phyloP scores from a whole-genome alignment of 2,329 filamentous ascomycete species.

The Calonectria henricotiae region DNA sequence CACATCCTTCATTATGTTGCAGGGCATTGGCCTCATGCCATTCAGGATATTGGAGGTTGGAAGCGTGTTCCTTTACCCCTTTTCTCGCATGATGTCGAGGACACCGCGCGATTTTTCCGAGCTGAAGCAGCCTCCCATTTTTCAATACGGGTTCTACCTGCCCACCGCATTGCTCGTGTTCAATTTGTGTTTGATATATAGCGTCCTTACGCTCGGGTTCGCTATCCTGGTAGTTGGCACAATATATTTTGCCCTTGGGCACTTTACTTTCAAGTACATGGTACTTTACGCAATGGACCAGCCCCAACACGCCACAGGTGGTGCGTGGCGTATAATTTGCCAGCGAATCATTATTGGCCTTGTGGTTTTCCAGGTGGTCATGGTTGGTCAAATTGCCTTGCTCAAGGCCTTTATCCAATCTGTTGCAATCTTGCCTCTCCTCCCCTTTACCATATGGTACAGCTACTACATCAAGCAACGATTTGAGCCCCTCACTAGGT shows the following conservation, averaged over 20 bases:
- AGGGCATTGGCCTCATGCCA: slow-evolving; percentile 93
- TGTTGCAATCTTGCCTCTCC: slow-evolving; percentile 81
- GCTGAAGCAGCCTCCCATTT: slow-evolving; percentile 85
- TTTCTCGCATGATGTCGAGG: slow-evolving; percentile 83
- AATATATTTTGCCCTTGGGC: slow-evolving; percentile 86
- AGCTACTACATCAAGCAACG: slow-evolving; percentile 84
- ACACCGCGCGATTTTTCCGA: slow-evolving; percentile 93
- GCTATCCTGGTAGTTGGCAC: slow-evolving; percentile 87
- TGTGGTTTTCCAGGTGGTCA: slow-evolving; percentile 90
- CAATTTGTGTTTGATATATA: slow-evolving; percentile 96
- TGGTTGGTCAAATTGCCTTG: slow-evolving; percentile 88
- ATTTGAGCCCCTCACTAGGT: slow-evolving; percentile 91
- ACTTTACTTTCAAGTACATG: slow-evolving; percentile 97
- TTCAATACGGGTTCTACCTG: slow-evolving; percentile 96
- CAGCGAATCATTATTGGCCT: slow-evolving; percentile 90
- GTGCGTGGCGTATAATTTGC: slow-evolving; percentile 97
- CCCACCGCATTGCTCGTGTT: slow-evolving; percentile 94
- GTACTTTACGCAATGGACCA: slow-evolving; percentile 99
- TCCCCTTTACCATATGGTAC: slow-evolving; percentile 90
- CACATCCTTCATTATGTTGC: slow-evolving; percentile 92
- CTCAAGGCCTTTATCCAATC: slow-evolving; percentile 82
- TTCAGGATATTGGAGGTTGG: slow-evolving; percentile 94
- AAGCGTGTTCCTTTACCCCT: slow-evolving; percentile 85
- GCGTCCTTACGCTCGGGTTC: slow-evolving; percentile 85
- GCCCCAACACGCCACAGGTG: slow-evolving; percentile 92